Percentiles rank a stretch among this genome's conserved stretches.
These are phyloP conservation scores for Paraphoma sp. DNA, from an alignment of 2,329 filamentous ascomycete genomes.

Conservation along the genomic window DNA sequence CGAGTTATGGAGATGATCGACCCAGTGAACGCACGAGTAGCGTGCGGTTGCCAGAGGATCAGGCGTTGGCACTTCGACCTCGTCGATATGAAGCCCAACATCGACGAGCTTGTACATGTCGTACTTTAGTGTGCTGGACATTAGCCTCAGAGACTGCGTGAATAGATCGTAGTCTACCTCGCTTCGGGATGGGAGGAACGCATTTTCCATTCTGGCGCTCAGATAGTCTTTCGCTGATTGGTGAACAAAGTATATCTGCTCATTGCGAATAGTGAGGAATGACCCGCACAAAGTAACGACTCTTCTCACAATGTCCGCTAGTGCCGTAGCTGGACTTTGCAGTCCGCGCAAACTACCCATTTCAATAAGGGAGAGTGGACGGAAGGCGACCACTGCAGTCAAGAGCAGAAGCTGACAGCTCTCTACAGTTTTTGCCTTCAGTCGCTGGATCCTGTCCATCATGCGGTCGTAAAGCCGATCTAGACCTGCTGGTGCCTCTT, in stretches of 20 bases:
- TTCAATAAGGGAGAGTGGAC: slow-evolving; percentile 17
- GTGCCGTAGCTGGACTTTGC: background rate
- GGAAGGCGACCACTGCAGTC: slow-evolving; percentile 23
- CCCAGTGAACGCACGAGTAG: slow-evolving; percentile 44
- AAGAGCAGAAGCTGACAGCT: slow-evolving; percentile 47
- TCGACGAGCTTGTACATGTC: slow-evolving; percentile 34
- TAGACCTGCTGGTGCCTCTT: slow-evolving; percentile 42
- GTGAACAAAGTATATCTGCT: slow-evolving; percentile 7
- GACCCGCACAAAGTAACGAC: slow-evolving; percentile 43
- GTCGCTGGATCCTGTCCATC: slow-evolving; percentile 45
- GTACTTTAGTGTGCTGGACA: slow-evolving; percentile 23
- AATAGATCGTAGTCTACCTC: slow-evolving; percentile 16
- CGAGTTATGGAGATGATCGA: slow-evolving; percentile 39
- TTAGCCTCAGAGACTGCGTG: slow-evolving; percentile 38
- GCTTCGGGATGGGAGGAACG: slow-evolving; percentile 33
- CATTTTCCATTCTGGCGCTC: slow-evolving; percentile 13
- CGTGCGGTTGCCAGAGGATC: slow-evolving; percentile 32
- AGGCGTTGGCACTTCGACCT: slow-evolving; percentile 24
- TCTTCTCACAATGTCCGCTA: slow-evolving; percentile 5
- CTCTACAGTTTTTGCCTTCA: slow-evolving; percentile 10
- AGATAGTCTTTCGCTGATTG: slow-evolving; percentile 56
- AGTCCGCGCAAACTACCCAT: slow-evolving; percentile 8
- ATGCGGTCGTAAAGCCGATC: slow-evolving; percentile 50
- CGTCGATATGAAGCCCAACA: slow-evolving; percentile 19
- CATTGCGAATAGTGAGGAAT: slow-evolving; percentile 46